phyloP scores from a whole-genome alignment of 108 stramenopile genomes.

The Nitzschia inconspicua region DNA sequence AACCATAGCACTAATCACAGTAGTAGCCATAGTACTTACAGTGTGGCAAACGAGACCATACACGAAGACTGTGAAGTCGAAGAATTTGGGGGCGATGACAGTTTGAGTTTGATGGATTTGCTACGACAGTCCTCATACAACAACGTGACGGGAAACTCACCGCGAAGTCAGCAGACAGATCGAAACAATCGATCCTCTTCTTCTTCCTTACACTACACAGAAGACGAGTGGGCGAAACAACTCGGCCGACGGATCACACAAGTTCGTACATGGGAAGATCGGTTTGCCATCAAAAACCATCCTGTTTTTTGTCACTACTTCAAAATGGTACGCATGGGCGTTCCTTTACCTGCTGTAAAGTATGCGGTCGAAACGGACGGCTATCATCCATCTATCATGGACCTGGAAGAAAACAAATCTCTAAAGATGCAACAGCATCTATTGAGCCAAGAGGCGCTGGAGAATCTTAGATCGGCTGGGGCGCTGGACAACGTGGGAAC shows the following conservation, averaged over 20 bases:
- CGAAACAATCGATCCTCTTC: too few species aligned
- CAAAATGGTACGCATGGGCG: slow-evolving; percentile 69
- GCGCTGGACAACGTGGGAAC: neutral
- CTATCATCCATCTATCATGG: slow-evolving; percentile 58
- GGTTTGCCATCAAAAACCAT: slow-evolving; percentile 66
- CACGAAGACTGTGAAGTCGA: slow-evolving; percentile 7
- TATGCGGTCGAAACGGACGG: slow-evolving; percentile 60
- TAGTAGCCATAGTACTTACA: too few species aligned
- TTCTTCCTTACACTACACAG: too few species aligned
- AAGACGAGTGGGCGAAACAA: slow-evolving; percentile 12
- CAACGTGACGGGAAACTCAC: too few species aligned
- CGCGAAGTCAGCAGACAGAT: too few species aligned
- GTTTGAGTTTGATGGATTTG: too few species aligned
- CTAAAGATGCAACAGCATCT: slow-evolving; percentile 36
- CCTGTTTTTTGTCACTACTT: slow-evolving; percentile 66
- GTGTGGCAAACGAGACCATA: too few species aligned
- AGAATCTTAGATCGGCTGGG: neutral
- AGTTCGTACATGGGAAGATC: slow-evolving; percentile 24
- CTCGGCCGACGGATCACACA: slow-evolving; percentile 6
- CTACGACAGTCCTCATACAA: too few species aligned
- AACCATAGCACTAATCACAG: too few species aligned
- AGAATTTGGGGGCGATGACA: neutral
- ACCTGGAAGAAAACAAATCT: slow-evolving; percentile 59
- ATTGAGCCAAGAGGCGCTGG: neutral
- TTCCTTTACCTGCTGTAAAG: slow-evolving; percentile 64